Evolutionary conservation across 768 basidiomycete species (phyloP), one percentile per base, ranked within the genome.

Genomic region (Chalciporus chontae): DNA sequence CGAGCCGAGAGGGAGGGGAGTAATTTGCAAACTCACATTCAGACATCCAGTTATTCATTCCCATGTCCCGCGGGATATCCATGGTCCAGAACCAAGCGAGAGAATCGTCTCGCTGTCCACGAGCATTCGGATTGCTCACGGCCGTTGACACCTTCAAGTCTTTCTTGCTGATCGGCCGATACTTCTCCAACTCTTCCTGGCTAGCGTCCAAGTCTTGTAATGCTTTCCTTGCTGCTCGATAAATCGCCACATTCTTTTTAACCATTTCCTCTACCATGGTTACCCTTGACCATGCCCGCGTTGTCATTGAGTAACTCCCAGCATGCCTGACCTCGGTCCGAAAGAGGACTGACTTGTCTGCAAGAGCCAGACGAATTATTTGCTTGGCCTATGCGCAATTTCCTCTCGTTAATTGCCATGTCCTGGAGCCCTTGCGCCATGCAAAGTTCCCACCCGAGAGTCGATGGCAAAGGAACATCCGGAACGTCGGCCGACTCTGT

Each of bases 1-100:
- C n/a, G 13, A 17, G 34, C 34, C 15, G 34, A 14, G 13, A 36
- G 11, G 34, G 19, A 32, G 29, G 37, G 15, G 31, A 17, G 19
- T 10, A 39, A 10, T 18, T n/a, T n/a, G n/a, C n/a, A n/a, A n/a
- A n/a, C 9, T 39, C 19, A 50, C 47, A 48, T 50, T 53, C 42
- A 4, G 46, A 32, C 52, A 53, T 53, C 43, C 47, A 53, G 32
- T 53, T 42, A 43, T 42, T 41, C 10, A 14, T 19, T 2, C 13
- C 19, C 4, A n/a, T 36, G 27, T 53, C 48, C 8, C 29, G 13
- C 19, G 23, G 23, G 1, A 49, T 37, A 43, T 50, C 52, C 42
- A 53, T 24, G 15, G 41, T 42, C 52, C 52, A 53, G 21, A 53
- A 50, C 52, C 48, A 53, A 4, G 52, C n/a, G 3, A 53, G 43